phyloP scores from a whole-genome alignment of 2,329 filamentous ascomycete species.

The Aspergillus tamarii region DNA sequence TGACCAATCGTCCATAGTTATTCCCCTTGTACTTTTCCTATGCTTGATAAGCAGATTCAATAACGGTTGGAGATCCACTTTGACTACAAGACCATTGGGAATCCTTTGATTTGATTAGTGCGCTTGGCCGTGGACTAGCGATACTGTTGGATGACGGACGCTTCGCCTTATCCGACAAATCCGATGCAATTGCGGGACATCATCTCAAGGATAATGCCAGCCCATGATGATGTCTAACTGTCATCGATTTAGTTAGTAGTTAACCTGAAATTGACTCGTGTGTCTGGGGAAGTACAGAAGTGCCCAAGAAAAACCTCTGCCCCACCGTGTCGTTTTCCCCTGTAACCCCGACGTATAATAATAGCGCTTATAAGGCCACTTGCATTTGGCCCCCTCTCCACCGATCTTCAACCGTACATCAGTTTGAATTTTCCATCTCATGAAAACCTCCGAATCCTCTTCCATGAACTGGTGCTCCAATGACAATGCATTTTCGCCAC shows the following conservation, averaged over 20 bases:
- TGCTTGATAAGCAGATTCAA: constrained; percentile 14
- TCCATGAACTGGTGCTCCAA: background rate
- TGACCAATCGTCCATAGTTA: background rate
- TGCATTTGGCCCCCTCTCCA: background rate
- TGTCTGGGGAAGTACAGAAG: background rate
- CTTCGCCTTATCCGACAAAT: constrained; percentile 13
- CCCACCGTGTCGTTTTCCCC: background rate
- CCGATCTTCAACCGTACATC: background rate
- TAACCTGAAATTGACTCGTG: too few relatives aligned
- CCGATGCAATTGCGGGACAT: background rate
- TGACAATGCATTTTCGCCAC: background rate
- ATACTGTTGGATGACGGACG: constrained; percentile 1
- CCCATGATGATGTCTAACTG: background rate
- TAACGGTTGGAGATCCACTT: constrained; percentile 7
- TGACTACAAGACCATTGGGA: background rate
- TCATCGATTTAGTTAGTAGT: background rate
- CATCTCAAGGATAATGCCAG: background rate
- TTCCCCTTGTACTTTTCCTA: background rate
- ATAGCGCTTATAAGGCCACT: background rate
- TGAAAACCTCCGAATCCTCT: background rate
- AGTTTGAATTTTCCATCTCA: background rate
- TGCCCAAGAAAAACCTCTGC: background rate
- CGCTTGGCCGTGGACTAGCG: background rate
- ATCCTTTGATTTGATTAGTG: background rate
- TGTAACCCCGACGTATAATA: background rate